A percentile compares a stretch with the other conserved stretches of the same genome.
Evolutionary conservation across 768 basidiomycete species (phyloP).

Genomic region (Infundibulicybe gibba): DNA sequence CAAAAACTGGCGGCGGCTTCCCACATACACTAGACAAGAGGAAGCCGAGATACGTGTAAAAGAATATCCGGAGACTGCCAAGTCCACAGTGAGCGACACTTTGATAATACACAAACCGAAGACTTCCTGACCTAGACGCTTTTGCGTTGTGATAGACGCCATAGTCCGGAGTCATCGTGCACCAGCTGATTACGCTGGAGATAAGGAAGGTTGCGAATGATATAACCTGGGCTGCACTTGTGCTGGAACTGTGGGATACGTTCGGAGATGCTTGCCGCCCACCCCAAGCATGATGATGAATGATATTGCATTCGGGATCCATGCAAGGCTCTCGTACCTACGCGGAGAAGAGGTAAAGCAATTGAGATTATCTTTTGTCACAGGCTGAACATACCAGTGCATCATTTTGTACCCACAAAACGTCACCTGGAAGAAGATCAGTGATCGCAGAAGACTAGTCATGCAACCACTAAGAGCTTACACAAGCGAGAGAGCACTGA

Average conservation of each 20-base stretch:
- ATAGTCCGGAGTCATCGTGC: slow-evolving; percentile 40
- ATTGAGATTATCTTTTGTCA: background rate
- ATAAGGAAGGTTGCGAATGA: slow-evolving; percentile 34
- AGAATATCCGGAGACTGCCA: slow-evolving; percentile 52
- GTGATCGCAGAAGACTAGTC: background rate
- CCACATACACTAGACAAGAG: slow-evolving; percentile 53
- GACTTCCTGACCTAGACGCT: slow-evolving; percentile 23
- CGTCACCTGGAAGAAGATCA: slow-evolving; percentile 23
- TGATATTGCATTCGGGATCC: slow-evolving; percentile 38
- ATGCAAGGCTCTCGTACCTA: slow-evolving; percentile 42
- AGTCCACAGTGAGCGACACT: background rate
- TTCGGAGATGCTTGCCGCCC: background rate
- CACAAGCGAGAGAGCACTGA: slow-evolving; percentile 25
- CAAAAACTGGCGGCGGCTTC: background rate
- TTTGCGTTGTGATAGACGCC: slow-evolving; percentile 36
- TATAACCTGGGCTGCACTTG: slow-evolving; percentile 22
- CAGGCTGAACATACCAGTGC: slow-evolving; percentile 39
- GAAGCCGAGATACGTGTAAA: slow-evolving; percentile 64
- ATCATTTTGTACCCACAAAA: slow-evolving; percentile 61
- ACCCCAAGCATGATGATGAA: slow-evolving; percentile 60
- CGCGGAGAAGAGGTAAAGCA: background rate
- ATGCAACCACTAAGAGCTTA: slow-evolving; percentile 8
- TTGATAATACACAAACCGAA: background rate
- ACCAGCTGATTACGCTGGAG: slow-evolving; percentile 38
- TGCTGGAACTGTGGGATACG: slow-evolving; percentile 13